Evolutionary conservation across 768 basidiomycete genomes (phyloP).

Genomic region (Neoboletus magnificus): DNA sequence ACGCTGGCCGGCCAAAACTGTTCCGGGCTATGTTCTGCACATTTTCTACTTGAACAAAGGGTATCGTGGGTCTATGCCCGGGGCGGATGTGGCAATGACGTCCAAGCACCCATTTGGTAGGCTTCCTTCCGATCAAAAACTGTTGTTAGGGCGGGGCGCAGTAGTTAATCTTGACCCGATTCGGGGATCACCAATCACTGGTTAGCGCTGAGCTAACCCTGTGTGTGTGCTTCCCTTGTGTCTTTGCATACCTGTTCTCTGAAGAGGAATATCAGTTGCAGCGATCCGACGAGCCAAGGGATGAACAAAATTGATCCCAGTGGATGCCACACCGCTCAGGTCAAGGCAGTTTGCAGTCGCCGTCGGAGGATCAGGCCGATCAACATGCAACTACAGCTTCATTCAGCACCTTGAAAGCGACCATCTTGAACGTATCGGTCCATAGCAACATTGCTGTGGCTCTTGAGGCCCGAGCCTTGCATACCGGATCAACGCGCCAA

Average conservation of each 20-base stretch:
- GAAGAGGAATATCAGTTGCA: neutral
- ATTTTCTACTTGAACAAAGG: slow-evolving; percentile 4
- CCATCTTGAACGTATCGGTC: neutral
- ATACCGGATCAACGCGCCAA: neutral
- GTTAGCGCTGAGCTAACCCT: neutral
- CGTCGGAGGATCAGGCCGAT: neutral
- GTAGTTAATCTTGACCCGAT: neutral
- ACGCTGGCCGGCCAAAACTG: neutral
- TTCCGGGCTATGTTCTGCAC: neutral
- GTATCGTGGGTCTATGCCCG: neutral
- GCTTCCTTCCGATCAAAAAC: neutral
- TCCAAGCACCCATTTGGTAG: too few relatives aligned
- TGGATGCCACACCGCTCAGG: too few relatives aligned
- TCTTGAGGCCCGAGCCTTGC: neutral
- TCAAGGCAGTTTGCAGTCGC: neutral
- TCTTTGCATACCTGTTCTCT: neutral
- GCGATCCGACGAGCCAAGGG: neutral
- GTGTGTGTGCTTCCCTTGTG: neutral
- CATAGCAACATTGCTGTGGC: neutral
- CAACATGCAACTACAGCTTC: neutral
- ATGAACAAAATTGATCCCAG: too few relatives aligned
- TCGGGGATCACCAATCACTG: neutral
- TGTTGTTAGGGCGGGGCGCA: neutral
- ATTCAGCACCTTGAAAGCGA: too few relatives aligned
- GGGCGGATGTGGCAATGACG: neutral